Percentiles rank a stretch among this genome's conserved stretches.
Conservation (phyloP, 177 flowering plant species). For the Vitis hybrid region DNA sequence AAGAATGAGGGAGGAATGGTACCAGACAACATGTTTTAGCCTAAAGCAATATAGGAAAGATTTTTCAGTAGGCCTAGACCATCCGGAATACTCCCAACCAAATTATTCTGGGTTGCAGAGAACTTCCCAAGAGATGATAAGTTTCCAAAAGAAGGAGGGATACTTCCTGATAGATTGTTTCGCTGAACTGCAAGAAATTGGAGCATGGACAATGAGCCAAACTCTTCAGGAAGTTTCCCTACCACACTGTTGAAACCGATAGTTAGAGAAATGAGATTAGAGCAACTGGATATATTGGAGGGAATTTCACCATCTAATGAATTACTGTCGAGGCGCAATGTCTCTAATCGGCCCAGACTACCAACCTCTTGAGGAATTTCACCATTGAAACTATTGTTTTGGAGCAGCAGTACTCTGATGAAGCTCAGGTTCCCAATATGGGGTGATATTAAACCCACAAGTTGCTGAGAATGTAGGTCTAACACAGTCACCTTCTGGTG, state of each 20-base stretch:
- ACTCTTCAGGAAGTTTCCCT: conserved; percentile 6
- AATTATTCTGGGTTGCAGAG: background rate
- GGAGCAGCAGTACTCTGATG: background rate
- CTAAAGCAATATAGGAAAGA: background rate
- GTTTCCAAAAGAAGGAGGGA: conserved; percentile 15
- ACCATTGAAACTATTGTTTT: conserved; percentile 6
- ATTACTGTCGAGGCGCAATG: background rate
- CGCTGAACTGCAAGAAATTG: background rate
- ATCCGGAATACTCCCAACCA: background rate
- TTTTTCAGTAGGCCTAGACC: conserved; percentile 1
- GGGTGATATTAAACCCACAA: conserved; percentile 2
- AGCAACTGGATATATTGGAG: background rate
- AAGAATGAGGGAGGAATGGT: conserved; percentile 18
- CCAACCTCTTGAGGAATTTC: conserved; percentile 12
- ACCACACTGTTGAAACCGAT: background rate
- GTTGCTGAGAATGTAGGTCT: background rate
- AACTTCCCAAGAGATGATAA: background rate
- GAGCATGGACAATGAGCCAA: conserved; percentile 17
- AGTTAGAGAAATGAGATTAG: background rate
- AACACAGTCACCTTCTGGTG: conserved; percentile 10
- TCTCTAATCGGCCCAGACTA: background rate
- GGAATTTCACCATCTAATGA: conserved; percentile 3
- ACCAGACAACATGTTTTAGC: conserved; percentile 15
- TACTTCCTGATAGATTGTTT: conserved; percentile 14
- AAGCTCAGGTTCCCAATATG: conserved; percentile 19